Conservation (phyloP, 2,329 filamentous ascomycete species). For the Helotiales sp. region DNA sequence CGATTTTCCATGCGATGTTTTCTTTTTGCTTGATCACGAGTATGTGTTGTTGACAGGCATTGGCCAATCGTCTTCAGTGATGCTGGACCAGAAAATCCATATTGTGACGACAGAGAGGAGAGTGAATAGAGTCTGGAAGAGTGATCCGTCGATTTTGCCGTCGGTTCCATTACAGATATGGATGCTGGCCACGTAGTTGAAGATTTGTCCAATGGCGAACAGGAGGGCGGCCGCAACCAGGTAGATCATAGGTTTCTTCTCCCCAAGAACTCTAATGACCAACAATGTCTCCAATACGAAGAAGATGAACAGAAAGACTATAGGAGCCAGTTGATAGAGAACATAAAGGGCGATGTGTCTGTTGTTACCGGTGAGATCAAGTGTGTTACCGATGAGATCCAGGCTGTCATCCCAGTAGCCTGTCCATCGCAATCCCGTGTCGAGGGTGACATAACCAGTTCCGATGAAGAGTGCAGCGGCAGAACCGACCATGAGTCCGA, state of each 20-base stretch:
- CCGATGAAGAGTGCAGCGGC: constrained; percentile 78
- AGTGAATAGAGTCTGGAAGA: constrained; percentile 95
- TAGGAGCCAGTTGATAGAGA: constrained; percentile 86
- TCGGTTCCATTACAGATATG: constrained; percentile 84
- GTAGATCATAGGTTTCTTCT: constrained; percentile 92
- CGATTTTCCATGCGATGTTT: constrained; percentile 28
- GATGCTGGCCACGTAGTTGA: constrained; percentile 91
- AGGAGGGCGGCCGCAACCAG: constrained; percentile 74
- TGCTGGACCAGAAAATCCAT: constrained; percentile 98
- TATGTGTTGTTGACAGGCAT: constrained; percentile 49
- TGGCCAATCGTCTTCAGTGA: constrained; percentile 98
- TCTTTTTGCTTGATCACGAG: constrained; percentile 34
- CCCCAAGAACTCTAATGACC: constrained; percentile 84
- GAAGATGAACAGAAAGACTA: constrained; percentile 88
- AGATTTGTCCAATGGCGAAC: constrained; percentile 92
- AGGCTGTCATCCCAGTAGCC: constrained; percentile 74
- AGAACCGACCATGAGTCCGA: constrained; percentile 76
- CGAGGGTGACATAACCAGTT: constrained; percentile 93
- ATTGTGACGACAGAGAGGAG: constrained; percentile 79
- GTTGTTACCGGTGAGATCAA: constrained; percentile 60
- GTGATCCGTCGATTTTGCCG: constrained; percentile 87
- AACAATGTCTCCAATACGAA: constrained; percentile 83
- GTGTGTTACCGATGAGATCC: constrained; percentile 58
- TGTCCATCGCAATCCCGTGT: constrained; percentile 89
- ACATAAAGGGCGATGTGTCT: constrained; percentile 89